Evolutionary conservation across 208 protist species (phyloP), one percentile per base, ranked within the genome.

Genomic region (Porcisia hertigi): DNA sequence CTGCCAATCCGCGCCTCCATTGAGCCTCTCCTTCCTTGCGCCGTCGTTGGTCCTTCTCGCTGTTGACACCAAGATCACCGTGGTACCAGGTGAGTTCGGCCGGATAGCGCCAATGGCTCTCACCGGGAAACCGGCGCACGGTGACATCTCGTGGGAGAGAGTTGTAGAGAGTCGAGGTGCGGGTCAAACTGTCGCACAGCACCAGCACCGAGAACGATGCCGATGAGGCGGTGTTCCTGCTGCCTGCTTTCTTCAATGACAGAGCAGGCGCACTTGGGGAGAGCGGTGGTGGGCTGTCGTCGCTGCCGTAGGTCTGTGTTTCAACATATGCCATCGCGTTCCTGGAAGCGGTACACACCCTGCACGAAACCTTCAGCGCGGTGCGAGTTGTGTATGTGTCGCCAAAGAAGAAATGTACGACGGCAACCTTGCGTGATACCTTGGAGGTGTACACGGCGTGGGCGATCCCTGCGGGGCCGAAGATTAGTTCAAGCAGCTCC

Each of bases 351-450:
- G 8, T 57, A 55, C 25, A 64, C 58, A 20, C 60, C 30, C 70
- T 71, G 41, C 70, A 84, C 14, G 71, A 63, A 23, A 86, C 76
- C 20, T 59, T 77, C 41, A 82, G 62, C 30, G 65, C 80, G 16
- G 88, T 94, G n/a, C 85, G 88, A 11, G 88, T 89, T 8, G 90
- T 90, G 75, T 87, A 89, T 57, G 85, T 85, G 57, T 94, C 88
- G 20, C 90, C 90, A 66, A 94, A 94, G 54, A 94, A n/a, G 77
- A 94, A 94, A 36, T 83, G 41, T 54, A 89, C 81, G 12, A 81
- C 67, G 20, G 87, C 83, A 3, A 77, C 47, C 73, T 87, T 92
- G n/a, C 65, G 73, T 20, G 80, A 83, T 14, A 72, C 23, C 25
- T 79, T 64, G 25, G 73, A 70, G 39, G 76, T 69, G 76, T 78